phyloP scores from a whole-genome alignment of 805 yeast genomes.

The Saccharomycopsis selenospora region DNA sequence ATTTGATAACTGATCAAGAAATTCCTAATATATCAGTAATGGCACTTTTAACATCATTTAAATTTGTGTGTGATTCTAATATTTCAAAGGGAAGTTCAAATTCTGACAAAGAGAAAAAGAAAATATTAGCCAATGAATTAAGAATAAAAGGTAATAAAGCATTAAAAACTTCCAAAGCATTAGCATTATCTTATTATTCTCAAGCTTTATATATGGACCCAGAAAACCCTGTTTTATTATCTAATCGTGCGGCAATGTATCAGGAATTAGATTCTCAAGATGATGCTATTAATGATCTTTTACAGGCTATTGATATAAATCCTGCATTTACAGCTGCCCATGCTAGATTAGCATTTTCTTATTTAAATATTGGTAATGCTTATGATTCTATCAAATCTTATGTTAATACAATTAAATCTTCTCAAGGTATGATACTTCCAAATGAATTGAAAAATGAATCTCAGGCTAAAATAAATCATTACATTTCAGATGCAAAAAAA shows the following conservation, averaged over 20 bases:
- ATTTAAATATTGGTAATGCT: constrained; percentile 32
- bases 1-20: constrained; percentile 1
- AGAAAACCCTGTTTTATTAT: constrained; percentile 28
- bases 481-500: constrained; percentile 7
- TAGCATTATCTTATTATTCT: constrained; percentile 33
- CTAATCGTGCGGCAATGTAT: constrained; percentile 37
- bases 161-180: constrained; percentile 61
- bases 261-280: constrained; percentile 31
- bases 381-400: constrained; percentile 32
- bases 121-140: constrained; percentile 54
- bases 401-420: constrained; percentile 29
- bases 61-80: background rate
- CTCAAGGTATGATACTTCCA: constrained; percentile 19
- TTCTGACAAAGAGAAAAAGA: background rate
- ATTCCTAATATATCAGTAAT: constrained; percentile 3
- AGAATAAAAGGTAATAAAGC: constrained; percentile 85
- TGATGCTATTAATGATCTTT: constrained; percentile 32
- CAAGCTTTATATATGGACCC: constrained; percentile 32
- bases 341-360: constrained; percentile 33
- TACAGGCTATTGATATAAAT: constrained; percentile 28
- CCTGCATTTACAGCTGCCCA: constrained; percentile 34
- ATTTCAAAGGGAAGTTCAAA: background rate
- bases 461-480: constrained; percentile 1
- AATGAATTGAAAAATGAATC: background rate
- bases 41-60: constrained; percentile 1